phyloP scores from a whole-genome alignment of 148 eudicot species.

The Agrostemma githago region DNA sequence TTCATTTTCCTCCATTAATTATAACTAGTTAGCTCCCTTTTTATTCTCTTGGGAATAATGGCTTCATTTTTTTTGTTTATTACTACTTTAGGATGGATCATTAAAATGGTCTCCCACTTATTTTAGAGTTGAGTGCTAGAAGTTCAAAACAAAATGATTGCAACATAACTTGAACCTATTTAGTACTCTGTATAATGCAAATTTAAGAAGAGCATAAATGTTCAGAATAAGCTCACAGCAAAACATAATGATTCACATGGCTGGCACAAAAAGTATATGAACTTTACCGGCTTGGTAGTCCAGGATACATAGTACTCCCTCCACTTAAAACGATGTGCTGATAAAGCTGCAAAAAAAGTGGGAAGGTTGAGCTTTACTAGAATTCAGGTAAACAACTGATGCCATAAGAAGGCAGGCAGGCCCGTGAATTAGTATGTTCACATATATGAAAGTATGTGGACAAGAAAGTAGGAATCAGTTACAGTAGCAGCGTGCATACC shows the following conservation, averaged over 20 bases:
- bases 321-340: slow-evolving; percentile 97
- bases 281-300: slow-evolving; percentile 92
- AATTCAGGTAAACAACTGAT: not conserved
- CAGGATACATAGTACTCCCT: slow-evolving; percentile 99
- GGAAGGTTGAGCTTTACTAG: slow-evolving; percentile 12
- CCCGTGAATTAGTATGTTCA: not conserved
- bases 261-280: not conserved
- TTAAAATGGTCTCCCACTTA: not conserved
- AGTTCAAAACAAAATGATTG: not conserved
- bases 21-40: not conserved
- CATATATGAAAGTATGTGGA: not conserved
- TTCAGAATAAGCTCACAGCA: not conserved
- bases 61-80: not conserved
- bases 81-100: not conserved
- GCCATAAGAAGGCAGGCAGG: not conserved
- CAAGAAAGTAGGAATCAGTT: not conserved
- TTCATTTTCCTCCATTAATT: not conserved
- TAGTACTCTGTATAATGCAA: not conserved
- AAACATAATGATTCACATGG: not conserved
- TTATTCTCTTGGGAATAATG: not conserved
- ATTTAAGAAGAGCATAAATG: not conserved
- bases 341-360: slow-evolving; percentile 72
- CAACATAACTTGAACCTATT: not conserved
- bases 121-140: not conserved
- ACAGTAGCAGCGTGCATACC: slow-evolving; percentile 37